Evolutionary conservation across 1,284 basidiomycete species (phyloP).

Genomic region (Boletellus deceptivus): DNA sequence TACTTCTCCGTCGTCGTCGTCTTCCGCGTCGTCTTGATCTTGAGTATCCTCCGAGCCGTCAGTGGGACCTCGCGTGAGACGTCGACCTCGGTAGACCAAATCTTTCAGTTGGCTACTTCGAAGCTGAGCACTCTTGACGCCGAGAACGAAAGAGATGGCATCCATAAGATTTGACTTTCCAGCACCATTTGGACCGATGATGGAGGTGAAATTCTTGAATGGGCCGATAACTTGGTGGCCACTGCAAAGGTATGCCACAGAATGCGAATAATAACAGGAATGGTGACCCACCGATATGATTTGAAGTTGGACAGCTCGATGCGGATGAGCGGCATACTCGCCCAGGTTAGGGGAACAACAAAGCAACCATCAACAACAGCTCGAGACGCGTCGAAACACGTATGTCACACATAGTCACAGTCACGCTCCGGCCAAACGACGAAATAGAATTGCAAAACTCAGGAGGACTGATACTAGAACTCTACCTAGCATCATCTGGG

Average conservation of each 20-base stretch:
- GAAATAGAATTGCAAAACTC: neutral
- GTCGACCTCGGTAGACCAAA: conserved; percentile 89
- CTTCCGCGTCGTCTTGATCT: conserved; percentile 46
- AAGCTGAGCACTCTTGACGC: conserved; percentile 91
- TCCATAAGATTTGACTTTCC: conserved; percentile 99
- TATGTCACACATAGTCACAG: conserved; percentile 26
- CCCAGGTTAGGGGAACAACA: conserved; percentile 20
- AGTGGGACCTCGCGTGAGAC: conserved; percentile 59
- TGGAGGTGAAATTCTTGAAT: conserved; percentile 89
- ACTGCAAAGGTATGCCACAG: conserved; percentile 37
- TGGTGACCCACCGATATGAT: conserved; percentile 65
- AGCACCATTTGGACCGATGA: conserved; percentile 98
- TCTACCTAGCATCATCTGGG: conserved; percentile 3
- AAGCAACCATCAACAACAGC: conserved; percentile 15
- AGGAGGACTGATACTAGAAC: conserved; percentile 12
- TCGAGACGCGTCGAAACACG: conserved; percentile 27
- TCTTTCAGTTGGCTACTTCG: conserved; percentile 93
- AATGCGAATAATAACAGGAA: neutral
- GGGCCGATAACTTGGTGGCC: conserved; percentile 88
- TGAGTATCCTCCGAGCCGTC: conserved; percentile 48
- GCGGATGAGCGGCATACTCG: conserved; percentile 68
- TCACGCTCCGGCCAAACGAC: conserved; percentile 14
- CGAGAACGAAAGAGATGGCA: conserved; percentile 98
- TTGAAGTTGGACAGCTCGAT: conserved; percentile 94
- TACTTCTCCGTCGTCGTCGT: conserved; percentile 49